Conservation (phyloP, 345 rosid species). For the Populus alba region DNA sequence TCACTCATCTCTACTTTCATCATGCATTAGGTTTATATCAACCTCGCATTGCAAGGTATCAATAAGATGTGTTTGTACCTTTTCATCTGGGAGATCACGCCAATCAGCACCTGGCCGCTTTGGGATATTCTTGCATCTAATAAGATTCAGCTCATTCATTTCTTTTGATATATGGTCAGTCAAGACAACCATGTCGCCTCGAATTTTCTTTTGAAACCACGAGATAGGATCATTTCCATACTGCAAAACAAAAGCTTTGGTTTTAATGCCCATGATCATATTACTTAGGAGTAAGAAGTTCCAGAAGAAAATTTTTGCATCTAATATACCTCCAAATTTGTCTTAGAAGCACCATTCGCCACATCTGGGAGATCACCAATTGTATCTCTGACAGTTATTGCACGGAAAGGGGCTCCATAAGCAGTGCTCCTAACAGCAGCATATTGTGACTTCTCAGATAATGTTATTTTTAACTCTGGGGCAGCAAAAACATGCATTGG, state of each 20-base stretch:
- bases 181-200: conserved; percentile 47
- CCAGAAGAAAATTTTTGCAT: not conserved
- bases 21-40: not conserved
- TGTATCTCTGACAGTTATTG: conserved; percentile 87
- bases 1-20: not conserved
- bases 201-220: conserved; percentile 74
- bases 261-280: not conserved
- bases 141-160: conserved; percentile 77
- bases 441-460: conserved; percentile 46
- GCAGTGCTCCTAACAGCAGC: conserved; percentile 79
- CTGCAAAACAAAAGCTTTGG: conserved; percentile 33
- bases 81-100: conserved; percentile 76
- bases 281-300: not conserved
- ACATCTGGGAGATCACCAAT: conserved; percentile 86
- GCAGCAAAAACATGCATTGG: conserved; percentile 86
- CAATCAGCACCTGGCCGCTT: conserved; percentile 91
- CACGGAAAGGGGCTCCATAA: conserved; percentile 79
- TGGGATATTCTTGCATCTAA: conserved; percentile 67
- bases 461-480: conserved; percentile 55
- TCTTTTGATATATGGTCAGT: conserved; percentile 77
- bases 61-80: conserved; percentile 36
- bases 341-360: conserved; percentile 58
- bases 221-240: conserved; percentile 59
- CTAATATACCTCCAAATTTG: conserved; percentile 42
- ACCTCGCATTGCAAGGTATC: not conserved